These are phyloP conservation scores for Penicillium salamii DNA, from an alignment of 495 filamentous ascomycete genomes.

Conservation along the genomic window DNA sequence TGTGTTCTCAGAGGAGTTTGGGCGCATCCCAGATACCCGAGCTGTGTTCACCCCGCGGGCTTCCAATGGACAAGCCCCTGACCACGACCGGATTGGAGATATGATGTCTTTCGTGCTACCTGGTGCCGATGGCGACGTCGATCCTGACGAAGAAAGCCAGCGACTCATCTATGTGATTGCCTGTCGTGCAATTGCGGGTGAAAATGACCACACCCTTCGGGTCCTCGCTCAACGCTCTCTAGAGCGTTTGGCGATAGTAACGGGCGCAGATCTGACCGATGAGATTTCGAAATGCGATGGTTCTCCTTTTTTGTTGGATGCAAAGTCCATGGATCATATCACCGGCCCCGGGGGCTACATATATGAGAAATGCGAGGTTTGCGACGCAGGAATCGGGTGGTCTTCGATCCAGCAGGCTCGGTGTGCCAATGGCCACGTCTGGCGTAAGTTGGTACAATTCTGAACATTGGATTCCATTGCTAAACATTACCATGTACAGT, in stretches of 20 bases:
- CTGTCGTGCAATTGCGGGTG: slow-evolving; percentile 36
- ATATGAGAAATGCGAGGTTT: slow-evolving; percentile 49
- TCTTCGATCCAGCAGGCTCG: slow-evolving; percentile 35
- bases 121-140: slow-evolving; percentile 7
- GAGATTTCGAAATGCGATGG: slow-evolving; percentile 30
- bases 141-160: slow-evolving; percentile 15
- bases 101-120: slow-evolving; percentile 32
- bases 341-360: slow-evolving; percentile 21
- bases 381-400: slow-evolving; percentile 40
- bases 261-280: slow-evolving; percentile 30
- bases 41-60: slow-evolving; percentile 12
- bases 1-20: slow-evolving; percentile 25
- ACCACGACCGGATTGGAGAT: slow-evolving; percentile 21
- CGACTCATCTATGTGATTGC: slow-evolving; percentile 38
- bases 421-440: slow-evolving; percentile 50
- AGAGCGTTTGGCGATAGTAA: slow-evolving; percentile 23
- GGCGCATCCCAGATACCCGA: background rate
- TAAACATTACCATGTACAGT: slow-evolving; percentile 24
- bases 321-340: slow-evolving; percentile 27
- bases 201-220: slow-evolving; percentile 21
- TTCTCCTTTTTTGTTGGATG: slow-evolving; percentile 9
- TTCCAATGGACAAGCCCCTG: background rate
- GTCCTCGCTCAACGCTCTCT: slow-evolving; percentile 27
- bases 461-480: background rate
- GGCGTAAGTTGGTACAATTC: slow-evolving; percentile 28